Percentiles rank a stretch among this genome's conserved stretches.
These are phyloP conservation scores for Fennellomyces sp. DNA, from an alignment of 371 early-diverging fungal species.

Conservation along the genomic window DNA sequence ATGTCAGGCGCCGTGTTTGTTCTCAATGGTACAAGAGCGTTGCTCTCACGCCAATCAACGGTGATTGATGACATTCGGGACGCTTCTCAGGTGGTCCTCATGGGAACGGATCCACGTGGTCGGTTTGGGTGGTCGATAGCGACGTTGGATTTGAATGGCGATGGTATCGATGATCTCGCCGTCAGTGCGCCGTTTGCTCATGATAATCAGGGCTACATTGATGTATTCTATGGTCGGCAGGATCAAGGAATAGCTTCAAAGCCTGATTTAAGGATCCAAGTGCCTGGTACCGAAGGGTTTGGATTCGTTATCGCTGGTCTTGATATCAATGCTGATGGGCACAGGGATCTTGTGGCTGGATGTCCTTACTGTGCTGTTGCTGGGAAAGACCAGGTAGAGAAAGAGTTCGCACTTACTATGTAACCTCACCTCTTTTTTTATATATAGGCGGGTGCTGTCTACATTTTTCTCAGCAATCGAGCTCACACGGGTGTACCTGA, in stretches of 20 bases:
- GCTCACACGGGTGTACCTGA: conserved; percentile 5
- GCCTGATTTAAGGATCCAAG: conserved; percentile 47
- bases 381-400: conserved; percentile 28
- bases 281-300: conserved; percentile 39
- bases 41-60: neutral
- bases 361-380: conserved; percentile 58
- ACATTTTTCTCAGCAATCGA: conserved; percentile 21
- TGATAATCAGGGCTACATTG: conserved; percentile 46
- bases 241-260: conserved; percentile 40
- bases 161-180: conserved; percentile 87
- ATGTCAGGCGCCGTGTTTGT: conserved; percentile 74
- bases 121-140: conserved; percentile 81
- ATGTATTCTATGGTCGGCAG: conserved; percentile 70
- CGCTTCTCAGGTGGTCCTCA: conserved; percentile 25
- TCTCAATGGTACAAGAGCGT: conserved; percentile 15
- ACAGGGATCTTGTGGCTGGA: conserved; percentile 69
- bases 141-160: conserved; percentile 79
- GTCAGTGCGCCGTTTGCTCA: conserved; percentile 73
- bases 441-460: conserved; percentile 33
- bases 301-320: conserved; percentile 59
- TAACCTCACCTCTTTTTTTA: neutral
- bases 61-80: conserved; percentile 33
- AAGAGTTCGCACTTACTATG: neutral
- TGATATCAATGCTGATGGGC: conserved; percentile 73
- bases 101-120: conserved; percentile 38